A percentile compares a stretch with the other conserved stretches of the same genome.
Conservation (phyloP, 441 rosid genomes). For the Aquilaria agallochum region DNA sequence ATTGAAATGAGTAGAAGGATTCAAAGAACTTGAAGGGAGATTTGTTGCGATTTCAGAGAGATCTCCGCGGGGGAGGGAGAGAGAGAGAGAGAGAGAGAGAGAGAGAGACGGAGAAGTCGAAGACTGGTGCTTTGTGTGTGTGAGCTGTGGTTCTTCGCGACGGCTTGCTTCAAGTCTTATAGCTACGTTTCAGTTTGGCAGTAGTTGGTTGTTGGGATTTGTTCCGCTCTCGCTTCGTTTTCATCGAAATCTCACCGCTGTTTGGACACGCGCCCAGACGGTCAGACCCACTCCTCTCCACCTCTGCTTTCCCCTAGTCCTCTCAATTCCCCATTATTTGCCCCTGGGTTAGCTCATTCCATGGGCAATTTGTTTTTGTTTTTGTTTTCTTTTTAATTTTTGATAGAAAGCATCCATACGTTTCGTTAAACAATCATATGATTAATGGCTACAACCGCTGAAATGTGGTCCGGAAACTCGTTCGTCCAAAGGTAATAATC, state of each 20-base stretch:
- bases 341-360: neutral
- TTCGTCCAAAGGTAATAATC: neutral
- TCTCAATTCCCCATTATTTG: neutral
- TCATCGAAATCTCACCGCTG: conserved; percentile 10
- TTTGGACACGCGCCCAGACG: neutral
- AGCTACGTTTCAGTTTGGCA: conserved; percentile 1
- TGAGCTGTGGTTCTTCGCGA: neutral
- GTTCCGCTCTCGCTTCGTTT: conserved; percentile 9
- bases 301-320: neutral
- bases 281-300: neutral
- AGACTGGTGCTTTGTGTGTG: neutral
- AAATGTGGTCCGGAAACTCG: too few species aligned
- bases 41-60: too few species aligned
- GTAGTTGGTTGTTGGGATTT: neutral
- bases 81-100: neutral
- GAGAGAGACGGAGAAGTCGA: conserved; percentile 19
- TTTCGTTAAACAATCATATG: too few species aligned
- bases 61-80: too few species aligned
- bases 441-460: too few species aligned
- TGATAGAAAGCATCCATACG: neutral
- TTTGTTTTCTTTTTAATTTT: neutral
- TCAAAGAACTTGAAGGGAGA: neutral
- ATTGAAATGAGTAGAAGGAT: conserved; percentile 16
- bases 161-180: neutral
- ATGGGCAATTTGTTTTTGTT: neutral